Conservation (phyloP, 768 basidiomycete genomes). For the Lactifluus volemus region DNA sequence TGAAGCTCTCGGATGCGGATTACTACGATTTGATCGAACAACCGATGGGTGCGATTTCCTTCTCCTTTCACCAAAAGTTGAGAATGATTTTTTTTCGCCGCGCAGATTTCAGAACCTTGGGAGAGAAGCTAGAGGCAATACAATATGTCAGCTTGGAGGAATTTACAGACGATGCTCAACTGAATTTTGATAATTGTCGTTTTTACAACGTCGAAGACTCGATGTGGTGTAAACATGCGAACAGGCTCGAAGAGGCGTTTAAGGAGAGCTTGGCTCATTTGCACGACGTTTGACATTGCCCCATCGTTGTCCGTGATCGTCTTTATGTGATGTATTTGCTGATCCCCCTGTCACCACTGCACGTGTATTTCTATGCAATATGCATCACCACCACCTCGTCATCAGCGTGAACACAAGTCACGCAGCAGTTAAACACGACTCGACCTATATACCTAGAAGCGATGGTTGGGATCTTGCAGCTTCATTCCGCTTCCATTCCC, state of each 20-base stretch:
- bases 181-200: conserved; percentile 86
- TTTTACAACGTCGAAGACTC: conserved; percentile 77
- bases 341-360: conserved; percentile 1
- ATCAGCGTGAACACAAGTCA: not conserved
- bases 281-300: conserved; percentile 8
- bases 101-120: conserved; percentile 80
- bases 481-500: too few relatives aligned
- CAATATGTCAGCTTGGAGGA: conserved; percentile 66
- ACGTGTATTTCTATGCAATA: conserved; percentile 17
- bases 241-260: conserved; percentile 72
- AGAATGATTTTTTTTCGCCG: not conserved
- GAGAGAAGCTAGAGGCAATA: conserved; percentile 78
- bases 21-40: conserved; percentile 84
- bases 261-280: conserved; percentile 37
- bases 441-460: too few relatives aligned
- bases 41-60: conserved; percentile 74
- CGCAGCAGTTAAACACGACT: too few relatives aligned
- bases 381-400: not conserved
- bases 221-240: conserved; percentile 78
- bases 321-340: not conserved
- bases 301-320: not conserved
- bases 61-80: not conserved
- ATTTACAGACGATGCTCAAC: conserved; percentile 71
- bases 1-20: conserved; percentile 76
- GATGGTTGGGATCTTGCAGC: too few relatives aligned